Evolutionary conservation across 1,284 basidiomycete species (phyloP).

Genomic region (Phylloporus sp.): DNA sequence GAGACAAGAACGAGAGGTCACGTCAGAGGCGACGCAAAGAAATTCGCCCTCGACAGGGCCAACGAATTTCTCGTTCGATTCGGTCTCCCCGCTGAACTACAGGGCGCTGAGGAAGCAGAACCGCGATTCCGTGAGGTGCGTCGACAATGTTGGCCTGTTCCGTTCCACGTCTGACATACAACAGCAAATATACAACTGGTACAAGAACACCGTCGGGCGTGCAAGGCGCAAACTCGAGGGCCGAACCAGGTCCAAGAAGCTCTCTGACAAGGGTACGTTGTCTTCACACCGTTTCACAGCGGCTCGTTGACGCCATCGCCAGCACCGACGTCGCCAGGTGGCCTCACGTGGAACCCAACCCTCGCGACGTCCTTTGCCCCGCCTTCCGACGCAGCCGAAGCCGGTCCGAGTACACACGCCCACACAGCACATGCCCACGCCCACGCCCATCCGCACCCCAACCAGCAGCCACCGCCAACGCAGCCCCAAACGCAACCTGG

Average conservation of each 20-base stretch:
- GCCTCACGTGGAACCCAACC: constrained; percentile 37
- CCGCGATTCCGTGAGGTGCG: constrained; percentile 58
- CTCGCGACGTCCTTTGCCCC: constrained; percentile 33
- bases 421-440: constrained; percentile 7
- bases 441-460: constrained; percentile 14
- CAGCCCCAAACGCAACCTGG: too few relatives aligned
- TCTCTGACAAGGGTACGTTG: constrained; percentile 48
- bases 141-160: not conserved
- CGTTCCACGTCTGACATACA: not conserved
- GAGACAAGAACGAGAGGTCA: constrained; percentile 52
- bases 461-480: constrained; percentile 6
- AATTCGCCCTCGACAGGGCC: constrained; percentile 62
- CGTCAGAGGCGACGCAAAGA: constrained; percentile 64
- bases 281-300: not conserved
- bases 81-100: constrained; percentile 56
- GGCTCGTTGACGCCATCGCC: not conserved
- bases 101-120: constrained; percentile 55
- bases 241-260: constrained; percentile 49
- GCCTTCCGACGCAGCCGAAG: constrained; percentile 15
- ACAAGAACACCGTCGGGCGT: constrained; percentile 65
- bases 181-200: constrained; percentile 72
- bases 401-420: constrained; percentile 14
- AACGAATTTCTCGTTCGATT: constrained; percentile 58
- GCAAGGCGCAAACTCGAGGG: constrained; percentile 58
- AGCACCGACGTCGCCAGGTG: constrained; percentile 19